A percentile compares a stretch with the other conserved stretches of the same genome.
These are phyloP conservation scores for Erodium chrysanthum DNA, from an alignment of 441 rosid species.

Conservation along the genomic window DNA sequence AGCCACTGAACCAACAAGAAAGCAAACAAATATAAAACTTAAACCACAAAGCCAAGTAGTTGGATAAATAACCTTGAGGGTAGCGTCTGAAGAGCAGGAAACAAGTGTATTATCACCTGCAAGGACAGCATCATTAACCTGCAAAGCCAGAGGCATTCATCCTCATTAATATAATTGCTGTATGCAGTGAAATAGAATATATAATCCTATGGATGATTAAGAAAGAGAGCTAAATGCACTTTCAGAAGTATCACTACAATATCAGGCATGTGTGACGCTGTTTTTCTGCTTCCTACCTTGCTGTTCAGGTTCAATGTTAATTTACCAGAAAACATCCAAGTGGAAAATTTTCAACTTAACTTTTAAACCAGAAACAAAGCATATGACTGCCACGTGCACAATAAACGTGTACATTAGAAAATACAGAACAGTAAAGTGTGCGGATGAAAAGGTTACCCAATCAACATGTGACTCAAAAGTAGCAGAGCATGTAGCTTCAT, in stretches of 20 bases:
- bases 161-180: not conserved
- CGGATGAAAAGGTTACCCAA: conserved; percentile 51
- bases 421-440: conserved; percentile 15
- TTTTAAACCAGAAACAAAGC: not conserved
- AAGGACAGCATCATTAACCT: conserved; percentile 92
- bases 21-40: not conserved
- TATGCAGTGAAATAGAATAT: conserved; percentile 1
- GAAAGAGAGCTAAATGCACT: not conserved
- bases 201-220: not conserved
- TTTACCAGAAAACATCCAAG: not conserved
- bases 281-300: not conserved
- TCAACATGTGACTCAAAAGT: conserved; percentile 99
- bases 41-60: not conserved
- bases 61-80: conserved; percentile 59
- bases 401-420: not conserved
- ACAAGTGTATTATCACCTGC: conserved; percentile 77
- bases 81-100: conserved; percentile 95
- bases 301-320: conserved; percentile 6
- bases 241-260: not conserved
- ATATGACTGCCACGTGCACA: not conserved
- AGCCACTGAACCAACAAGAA: not conserved
- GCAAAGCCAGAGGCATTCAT: conserved; percentile 20
- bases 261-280: not conserved
- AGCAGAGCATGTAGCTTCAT: conserved; percentile 72
- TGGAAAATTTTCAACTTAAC: not conserved